A percentile compares a stretch with the other conserved stretches of the same genome.
phyloP scores from a whole-genome alignment of 2,329 filamentous ascomycete genomes.

The Neofusicoccum cordaticola region DNA sequence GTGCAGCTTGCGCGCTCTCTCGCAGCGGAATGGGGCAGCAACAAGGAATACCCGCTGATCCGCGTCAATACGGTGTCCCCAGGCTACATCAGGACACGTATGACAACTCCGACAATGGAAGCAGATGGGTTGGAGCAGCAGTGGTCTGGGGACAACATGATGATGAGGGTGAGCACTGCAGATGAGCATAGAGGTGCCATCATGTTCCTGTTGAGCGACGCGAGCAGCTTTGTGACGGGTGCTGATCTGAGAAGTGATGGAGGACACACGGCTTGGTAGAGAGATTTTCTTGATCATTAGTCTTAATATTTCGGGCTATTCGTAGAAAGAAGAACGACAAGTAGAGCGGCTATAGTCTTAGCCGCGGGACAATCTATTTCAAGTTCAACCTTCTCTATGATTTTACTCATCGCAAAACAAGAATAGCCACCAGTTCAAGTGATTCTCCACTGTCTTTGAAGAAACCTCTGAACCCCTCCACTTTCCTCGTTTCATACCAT shows the following conservation, averaged over 20 bases:
- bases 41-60: slow-evolving; percentile 42
- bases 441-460: too few species aligned
- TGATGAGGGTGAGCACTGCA: slow-evolving; percentile 32
- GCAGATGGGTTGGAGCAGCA: slow-evolving; percentile 31
- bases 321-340: too few species aligned
- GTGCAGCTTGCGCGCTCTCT: slow-evolving; percentile 51
- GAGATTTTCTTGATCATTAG: too few species aligned
- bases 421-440: too few species aligned
- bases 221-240: slow-evolving; percentile 64
- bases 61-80: slow-evolving; percentile 53
- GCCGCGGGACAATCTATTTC: too few species aligned
- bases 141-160: slow-evolving; percentile 34
- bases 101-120: slow-evolving; percentile 28
- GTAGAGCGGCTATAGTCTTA: too few species aligned
- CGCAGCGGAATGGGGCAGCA: slow-evolving; percentile 53
- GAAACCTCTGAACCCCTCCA: too few species aligned
- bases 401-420: too few species aligned
- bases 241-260: slow-evolving; percentile 45
- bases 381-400: too few species aligned
- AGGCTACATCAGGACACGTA: slow-evolving; percentile 51
- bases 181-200: slow-evolving; percentile 25
- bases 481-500: too few species aligned
- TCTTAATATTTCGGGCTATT: too few species aligned
- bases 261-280: slow-evolving; percentile 37
- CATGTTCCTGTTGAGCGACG: slow-evolving; percentile 30